phyloP scores from a whole-genome alignment of 176 grass and related monocot genomes.

The Dactylis glomerata region DNA sequence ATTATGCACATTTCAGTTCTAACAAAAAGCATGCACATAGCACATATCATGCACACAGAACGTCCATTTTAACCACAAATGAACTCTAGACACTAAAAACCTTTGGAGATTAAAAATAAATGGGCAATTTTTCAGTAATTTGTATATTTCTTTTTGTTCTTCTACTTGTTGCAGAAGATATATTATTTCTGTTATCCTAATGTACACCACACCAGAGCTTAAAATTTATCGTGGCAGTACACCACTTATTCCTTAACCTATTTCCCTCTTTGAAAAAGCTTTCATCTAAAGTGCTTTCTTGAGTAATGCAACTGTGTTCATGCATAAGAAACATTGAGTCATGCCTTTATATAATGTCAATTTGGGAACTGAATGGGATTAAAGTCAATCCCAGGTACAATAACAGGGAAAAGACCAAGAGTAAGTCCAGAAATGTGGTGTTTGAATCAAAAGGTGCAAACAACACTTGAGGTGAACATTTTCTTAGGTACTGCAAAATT shows the following conservation, averaged over 20 bases:
- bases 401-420: background rate
- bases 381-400: background rate
- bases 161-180: background rate
- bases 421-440: background rate
- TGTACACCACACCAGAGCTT: background rate
- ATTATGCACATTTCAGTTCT: background rate
- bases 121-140: background rate
- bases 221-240: background rate
- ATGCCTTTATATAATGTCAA: background rate
- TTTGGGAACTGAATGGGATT: background rate
- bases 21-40: background rate
- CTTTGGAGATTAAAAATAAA: background rate
- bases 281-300: background rate
- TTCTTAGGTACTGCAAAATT: slow-evolving; percentile 1
- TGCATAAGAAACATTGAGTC: background rate
- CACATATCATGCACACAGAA: background rate
- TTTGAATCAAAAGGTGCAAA: slow-evolving; percentile 6
- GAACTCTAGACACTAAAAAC: background rate
- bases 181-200: background rate
- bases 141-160: background rate
- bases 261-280: background rate
- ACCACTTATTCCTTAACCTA: background rate
- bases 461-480: background rate
- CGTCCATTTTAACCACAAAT: background rate
- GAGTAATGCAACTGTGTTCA: background rate